Evolutionary conservation across 495 filamentous ascomycete genomes (phyloP), one percentile per base, ranked within the genome.

Genomic region (Pseudotulostoma volvatum): DNA sequence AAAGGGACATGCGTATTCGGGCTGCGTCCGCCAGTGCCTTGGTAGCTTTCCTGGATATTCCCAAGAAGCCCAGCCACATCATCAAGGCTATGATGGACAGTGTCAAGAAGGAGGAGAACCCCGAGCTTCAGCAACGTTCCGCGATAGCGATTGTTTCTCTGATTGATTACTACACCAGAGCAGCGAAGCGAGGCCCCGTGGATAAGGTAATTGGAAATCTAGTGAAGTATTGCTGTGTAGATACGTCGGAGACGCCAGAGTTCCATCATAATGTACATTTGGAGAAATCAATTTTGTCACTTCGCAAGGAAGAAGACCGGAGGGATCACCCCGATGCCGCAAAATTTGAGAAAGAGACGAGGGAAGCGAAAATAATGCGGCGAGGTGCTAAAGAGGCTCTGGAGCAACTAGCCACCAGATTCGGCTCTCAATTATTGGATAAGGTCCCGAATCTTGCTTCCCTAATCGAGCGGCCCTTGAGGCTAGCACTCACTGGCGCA

Each of bases 11-110:
- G 47, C 84, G 90, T 38, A 81, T 96, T 49, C 66, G 73, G 48
- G 82, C 92, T 13, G 81, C 87, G 16, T 86, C 84, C 18, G 83
- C 92, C 9, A 78, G 79, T 37, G 92, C 90, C 3, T 55, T 94
- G 41, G 77, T 96, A 23, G 81, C 84, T n/a, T 73, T 94, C 53
- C 73, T 74, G 20, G 68, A 81, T 18, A 66, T 92, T 2, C 87
- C 92, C 3, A 95, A 93, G 68, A 94, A 90, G 51, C 83, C 90
- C 9, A 80, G 77, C 37, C 68, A 74, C 23, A 75, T 93, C 13
- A 95, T 97, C 60, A 93, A 93, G 59, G 79, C 75, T 14, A 81
- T 95, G 57, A 97, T 96, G 88, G 90, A 97, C 48, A 95, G 87
- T 52, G 74, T 96, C 54, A 96, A 96, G 63, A 72, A 74, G 20